These are phyloP conservation scores for Cordyceps tenuipes DNA, from an alignment of 2,329 filamentous ascomycete genomes.

Conservation along the genomic window DNA sequence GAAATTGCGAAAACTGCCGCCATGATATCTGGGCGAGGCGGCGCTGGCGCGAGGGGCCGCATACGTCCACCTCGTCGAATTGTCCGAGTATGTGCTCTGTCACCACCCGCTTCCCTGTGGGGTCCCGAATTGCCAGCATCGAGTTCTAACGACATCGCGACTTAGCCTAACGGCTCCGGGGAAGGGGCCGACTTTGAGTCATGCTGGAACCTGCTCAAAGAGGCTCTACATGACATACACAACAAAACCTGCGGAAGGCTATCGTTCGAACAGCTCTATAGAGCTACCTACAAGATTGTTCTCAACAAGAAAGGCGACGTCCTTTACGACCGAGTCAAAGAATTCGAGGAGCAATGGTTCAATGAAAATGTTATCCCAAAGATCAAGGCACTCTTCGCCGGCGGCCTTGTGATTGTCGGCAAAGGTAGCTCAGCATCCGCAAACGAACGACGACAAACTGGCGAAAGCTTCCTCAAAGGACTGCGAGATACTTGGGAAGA, in stretches of 20 bases:
- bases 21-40: constrained; percentile 44
- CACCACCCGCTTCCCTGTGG: not conserved
- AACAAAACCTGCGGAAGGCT: constrained; percentile 81
- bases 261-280: constrained; percentile 93
- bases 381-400: constrained; percentile 64
- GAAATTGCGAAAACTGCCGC: not conserved
- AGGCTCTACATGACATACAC: constrained; percentile 80
- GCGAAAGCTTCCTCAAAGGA: constrained; percentile 72
- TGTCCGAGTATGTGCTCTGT: constrained; percentile 28
- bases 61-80: constrained; percentile 37
- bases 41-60: constrained; percentile 30
- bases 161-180: constrained; percentile 30
- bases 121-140: not conserved
- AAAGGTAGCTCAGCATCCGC: constrained; percentile 51
- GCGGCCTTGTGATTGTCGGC: constrained; percentile 54
- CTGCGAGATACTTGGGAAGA: constrained; percentile 77
- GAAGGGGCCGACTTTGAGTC: constrained; percentile 73
- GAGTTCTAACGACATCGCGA: constrained; percentile 7
- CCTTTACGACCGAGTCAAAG: constrained; percentile 71
- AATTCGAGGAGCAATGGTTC: constrained; percentile 79
- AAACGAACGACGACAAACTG: constrained; percentile 70
- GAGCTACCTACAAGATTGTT: constrained; percentile 88
- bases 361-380: constrained; percentile 60
- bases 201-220: constrained; percentile 69
- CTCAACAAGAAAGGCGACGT: constrained; percentile 75